Evolutionary conservation across 257 asterid genomes (phyloP).

Genomic region (Verbena officinalis): DNA sequence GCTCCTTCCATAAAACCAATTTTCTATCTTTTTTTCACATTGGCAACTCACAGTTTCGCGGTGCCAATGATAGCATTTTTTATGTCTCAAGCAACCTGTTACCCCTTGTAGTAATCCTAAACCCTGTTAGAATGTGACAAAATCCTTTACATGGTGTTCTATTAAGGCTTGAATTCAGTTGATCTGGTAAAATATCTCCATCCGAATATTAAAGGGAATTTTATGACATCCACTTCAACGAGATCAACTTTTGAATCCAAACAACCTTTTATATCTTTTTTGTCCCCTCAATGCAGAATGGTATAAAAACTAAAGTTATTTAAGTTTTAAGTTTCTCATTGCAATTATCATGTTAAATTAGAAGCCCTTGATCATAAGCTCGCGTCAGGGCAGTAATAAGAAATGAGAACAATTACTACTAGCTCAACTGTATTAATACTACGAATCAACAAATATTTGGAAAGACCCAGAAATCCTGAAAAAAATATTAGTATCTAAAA

Average conservation of each 20-base stretch:
- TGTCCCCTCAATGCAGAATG: constrained; percentile 1
- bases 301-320: constrained; percentile 1
- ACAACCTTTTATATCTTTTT: neutral
- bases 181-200: neutral
- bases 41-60: neutral
- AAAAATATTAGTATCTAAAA: neutral
- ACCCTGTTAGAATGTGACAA: neutral
- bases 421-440: neutral
- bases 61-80: neutral
- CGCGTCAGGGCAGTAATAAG: neutral
- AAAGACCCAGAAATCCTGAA: neutral
- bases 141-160: neutral
- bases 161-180: neutral
- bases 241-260: constrained; percentile 5
- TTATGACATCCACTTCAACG: constrained; percentile 2
- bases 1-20: neutral
- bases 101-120: neutral
- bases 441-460: constrained; percentile 2
- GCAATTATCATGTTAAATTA: neutral
- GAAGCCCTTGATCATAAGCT: neutral
- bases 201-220: neutral
- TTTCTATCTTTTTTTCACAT: neutral
- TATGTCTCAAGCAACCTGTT: neutral
- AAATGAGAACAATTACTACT: neutral
- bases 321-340: neutral